These are phyloP conservation scores for Yamadazyma kitorensis DNA, from an alignment of 805 yeast genomes.

Conservation along the genomic window DNA sequence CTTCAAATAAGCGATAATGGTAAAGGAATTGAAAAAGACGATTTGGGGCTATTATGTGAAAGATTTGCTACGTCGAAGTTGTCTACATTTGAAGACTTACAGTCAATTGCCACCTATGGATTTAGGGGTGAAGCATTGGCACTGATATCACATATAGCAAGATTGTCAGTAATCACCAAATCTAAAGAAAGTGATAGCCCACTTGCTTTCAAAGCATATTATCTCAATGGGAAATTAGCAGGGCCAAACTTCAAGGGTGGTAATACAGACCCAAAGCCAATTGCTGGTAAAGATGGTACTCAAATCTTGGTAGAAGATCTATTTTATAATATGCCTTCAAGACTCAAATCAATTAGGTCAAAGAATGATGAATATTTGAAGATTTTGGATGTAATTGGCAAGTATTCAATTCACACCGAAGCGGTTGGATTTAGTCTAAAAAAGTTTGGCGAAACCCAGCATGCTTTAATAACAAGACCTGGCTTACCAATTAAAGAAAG, in stretches of 20 bases:
- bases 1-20: slow-evolving; percentile 92
- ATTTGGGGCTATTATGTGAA: slow-evolving; percentile 77
- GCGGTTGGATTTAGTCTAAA: slow-evolving; percentile 77
- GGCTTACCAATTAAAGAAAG: slow-evolving; percentile 56
- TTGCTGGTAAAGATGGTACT: slow-evolving; percentile 88
- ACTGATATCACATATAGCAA: slow-evolving; percentile 85
- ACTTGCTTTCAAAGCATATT: slow-evolving; percentile 73
- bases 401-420: slow-evolving; percentile 74
- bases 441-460: slow-evolving; percentile 72
- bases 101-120: slow-evolving; percentile 75
- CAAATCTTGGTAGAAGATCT: slow-evolving; percentile 82
- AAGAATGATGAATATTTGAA: slow-evolving; percentile 71
- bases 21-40: slow-evolving; percentile 69
- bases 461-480: slow-evolving; percentile 58
- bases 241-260: slow-evolving; percentile 40
- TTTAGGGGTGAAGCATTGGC: slow-evolving; percentile 97
- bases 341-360: slow-evolving; percentile 64
- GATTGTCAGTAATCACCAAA: slow-evolving; percentile 77
- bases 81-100: slow-evolving; percentile 68
- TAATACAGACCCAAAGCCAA: slow-evolving; percentile 54
- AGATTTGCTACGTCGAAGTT: slow-evolving; percentile 92
- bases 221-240: slow-evolving; percentile 60
- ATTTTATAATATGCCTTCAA: slow-evolving; percentile 82
- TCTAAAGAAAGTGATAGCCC: slow-evolving; percentile 42
- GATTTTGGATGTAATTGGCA: slow-evolving; percentile 78